Evolutionary conservation across 2,329 filamentous ascomycete species (phyloP).

Genomic region (Phoma herbarum): DNA sequence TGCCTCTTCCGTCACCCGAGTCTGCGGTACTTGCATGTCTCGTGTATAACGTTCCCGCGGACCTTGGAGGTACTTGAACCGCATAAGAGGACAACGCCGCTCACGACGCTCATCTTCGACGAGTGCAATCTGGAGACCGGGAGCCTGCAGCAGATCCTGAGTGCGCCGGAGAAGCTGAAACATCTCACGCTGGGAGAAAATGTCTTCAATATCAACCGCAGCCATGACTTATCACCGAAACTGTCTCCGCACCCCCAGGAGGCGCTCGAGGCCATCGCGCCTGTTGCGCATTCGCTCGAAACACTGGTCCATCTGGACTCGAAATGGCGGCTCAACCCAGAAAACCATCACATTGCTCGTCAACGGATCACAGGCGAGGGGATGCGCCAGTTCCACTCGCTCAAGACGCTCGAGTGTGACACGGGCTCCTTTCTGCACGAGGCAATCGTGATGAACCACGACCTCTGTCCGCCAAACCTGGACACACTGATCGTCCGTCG

Average conservation of each 20-base stretch:
- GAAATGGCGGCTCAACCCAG: slow-evolving; percentile 26
- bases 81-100: slow-evolving; percentile 35
- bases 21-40: slow-evolving; percentile 45
- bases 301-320: slow-evolving; percentile 41
- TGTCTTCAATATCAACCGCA: slow-evolving; percentile 35
- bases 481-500: slow-evolving; percentile 39
- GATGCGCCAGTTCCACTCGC: slow-evolving; percentile 42
- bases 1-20: slow-evolving; percentile 49
- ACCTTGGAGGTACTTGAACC: slow-evolving; percentile 33
- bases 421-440: slow-evolving; percentile 44
- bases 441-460: slow-evolving; percentile 36
- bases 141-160: slow-evolving; percentile 38
- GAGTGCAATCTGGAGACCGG: slow-evolving; percentile 44
- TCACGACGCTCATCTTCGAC: slow-evolving; percentile 46
- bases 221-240: slow-evolving; percentile 21
- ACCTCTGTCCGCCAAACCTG: slow-evolving; percentile 42
- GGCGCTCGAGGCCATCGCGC: slow-evolving; percentile 37
- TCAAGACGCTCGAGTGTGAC: slow-evolving; percentile 43
- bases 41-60: slow-evolving; percentile 39
- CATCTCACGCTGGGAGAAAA: slow-evolving; percentile 49
- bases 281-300: slow-evolving; percentile 45
- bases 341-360: slow-evolving; percentile 26
- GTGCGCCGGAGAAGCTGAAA: slow-evolving; percentile 41
- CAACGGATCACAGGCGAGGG: slow-evolving; percentile 36
- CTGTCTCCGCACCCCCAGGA: slow-evolving; percentile 28